Conservation (phyloP, 1,284 basidiomycete species). For the Pterula multifida region DNA sequence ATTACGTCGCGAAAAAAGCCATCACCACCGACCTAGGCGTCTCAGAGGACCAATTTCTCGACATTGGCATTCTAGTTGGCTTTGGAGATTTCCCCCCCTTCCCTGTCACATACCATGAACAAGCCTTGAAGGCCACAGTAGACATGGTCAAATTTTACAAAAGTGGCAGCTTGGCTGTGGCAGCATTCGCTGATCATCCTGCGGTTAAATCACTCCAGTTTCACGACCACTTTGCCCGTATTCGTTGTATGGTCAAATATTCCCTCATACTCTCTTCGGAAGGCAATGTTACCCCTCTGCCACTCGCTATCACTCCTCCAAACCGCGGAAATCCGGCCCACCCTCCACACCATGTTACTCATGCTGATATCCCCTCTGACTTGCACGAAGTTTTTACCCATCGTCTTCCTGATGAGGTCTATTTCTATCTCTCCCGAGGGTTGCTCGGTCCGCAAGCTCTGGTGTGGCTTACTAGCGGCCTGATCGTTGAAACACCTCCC, state of each 20-base stretch:
- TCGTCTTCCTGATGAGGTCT: conserved; percentile 92
- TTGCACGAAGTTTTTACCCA: conserved; percentile 93
- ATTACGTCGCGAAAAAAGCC: conserved; percentile 73
- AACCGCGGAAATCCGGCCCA: conserved; percentile 38
- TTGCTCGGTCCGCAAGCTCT: conserved; percentile 81
- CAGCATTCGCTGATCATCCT: conserved; percentile 66
- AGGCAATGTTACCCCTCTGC: conserved; percentile 80
- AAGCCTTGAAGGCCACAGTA: conserved; percentile 71
- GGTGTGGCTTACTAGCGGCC: conserved; percentile 81
- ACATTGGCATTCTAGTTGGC: conserved; percentile 86
- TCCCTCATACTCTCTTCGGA: conserved; percentile 87
- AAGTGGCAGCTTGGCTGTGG: conserved; percentile 72
- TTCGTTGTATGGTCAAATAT: conserved; percentile 88
- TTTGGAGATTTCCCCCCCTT: conserved; percentile 66
- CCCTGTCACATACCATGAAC: conserved; percentile 72
- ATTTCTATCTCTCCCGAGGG: conserved; percentile 91
- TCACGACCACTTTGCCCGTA: conserved; percentile 81
- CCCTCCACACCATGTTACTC: conserved; percentile 59
- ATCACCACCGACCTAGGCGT: conserved; percentile 72
- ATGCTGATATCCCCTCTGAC: conserved; percentile 82
- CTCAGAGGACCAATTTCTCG: conserved; percentile 87
- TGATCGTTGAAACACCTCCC: conserved; percentile 81
- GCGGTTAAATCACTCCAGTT: conserved; percentile 71
- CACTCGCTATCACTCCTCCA: conserved; percentile 55
- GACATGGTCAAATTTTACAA: conserved; percentile 89